Percentiles rank a stretch among this genome's conserved stretches.
These are phyloP conservation scores for Lipomyces kockii DNA, from an alignment of 805 yeast species.

Conservation along the genomic window DNA sequence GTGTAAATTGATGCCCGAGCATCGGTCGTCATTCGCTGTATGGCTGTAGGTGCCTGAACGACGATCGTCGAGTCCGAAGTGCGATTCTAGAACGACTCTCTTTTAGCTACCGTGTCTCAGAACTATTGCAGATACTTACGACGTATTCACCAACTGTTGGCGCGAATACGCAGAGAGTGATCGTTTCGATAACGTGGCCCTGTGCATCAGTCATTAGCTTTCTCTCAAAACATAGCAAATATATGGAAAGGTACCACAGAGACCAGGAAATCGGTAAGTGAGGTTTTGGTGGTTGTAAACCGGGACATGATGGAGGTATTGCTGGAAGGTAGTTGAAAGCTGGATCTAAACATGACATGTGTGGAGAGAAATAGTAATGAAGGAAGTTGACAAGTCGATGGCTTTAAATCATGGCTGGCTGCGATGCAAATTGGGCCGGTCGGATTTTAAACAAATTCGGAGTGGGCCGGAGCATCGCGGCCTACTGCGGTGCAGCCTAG, in stretches of 20 bases:
- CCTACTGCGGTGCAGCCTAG: no score
- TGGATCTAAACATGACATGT: not conserved
- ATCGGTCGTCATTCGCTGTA: not conserved
- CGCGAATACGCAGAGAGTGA: not conserved
- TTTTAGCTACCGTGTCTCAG: not conserved
- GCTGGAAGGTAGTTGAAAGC: not conserved
- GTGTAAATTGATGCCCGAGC: not conserved
- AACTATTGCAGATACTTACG: not conserved
- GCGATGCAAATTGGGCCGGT: not conserved
- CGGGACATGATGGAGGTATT: not conserved
- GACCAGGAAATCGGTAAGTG: not conserved
- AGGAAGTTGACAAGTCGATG: not conserved
- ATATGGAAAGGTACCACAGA: not conserved
- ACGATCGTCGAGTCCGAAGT: not conserved
- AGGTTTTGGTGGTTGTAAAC: not conserved
- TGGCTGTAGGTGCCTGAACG: constrained; percentile 2
- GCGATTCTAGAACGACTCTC: not conserved
- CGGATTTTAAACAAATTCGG: not conserved
- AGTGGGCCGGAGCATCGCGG: no score
- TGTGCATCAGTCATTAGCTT: not conserved
- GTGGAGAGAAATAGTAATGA: not conserved
- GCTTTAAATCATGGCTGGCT: not conserved
- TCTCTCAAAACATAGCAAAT: not conserved
- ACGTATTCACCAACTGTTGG: not conserved
- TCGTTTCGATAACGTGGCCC: not conserved